Evolutionary conservation across 2,329 filamentous ascomycete genomes (phyloP), one percentile per base, ranked within the genome.

Genomic region (Aspergillus neoniger): DNA sequence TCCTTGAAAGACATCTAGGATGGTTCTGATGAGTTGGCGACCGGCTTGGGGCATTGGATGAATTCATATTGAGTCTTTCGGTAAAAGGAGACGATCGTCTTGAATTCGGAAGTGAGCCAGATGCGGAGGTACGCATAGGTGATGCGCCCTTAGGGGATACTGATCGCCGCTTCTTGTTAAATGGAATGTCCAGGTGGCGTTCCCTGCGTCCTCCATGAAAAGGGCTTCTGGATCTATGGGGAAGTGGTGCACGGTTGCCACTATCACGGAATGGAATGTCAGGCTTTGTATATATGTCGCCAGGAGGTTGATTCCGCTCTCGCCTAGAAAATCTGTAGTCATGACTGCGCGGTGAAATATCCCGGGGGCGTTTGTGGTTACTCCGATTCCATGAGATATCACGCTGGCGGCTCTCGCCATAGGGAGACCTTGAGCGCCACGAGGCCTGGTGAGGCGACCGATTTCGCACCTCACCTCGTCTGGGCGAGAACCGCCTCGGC

Each of bases 1-100:
- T 58, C 48, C 58, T 67, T 10, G 71, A 69, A 21, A 61, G 54
- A 43, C 61, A 68, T 51, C 72, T 65, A 57, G 67, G 51, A 58
- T 64, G 62, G 50, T 51, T 43, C 57, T 72, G 52, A 61, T 71
- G 63, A 17, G 59, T 25, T 12, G 71, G 70, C 15, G 72, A 73
- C 39, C 71, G 69, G 55, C 59, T 70, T 28, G 70, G 76, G 25
- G 70, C 65, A 58, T 73, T 64, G 17, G 73, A 68, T 62, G 77
- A 65, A 41, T 77, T 71, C 17, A 80, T 68, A 51, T 77, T 79
- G 53, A 79, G 70, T 65, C 83, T 80, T 64, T 85, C 86, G 15
- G 81, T 74, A 25, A 79, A 83, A 15, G 87, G 87, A 5, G 87
- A 88, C 8, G 87, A 87, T 52, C 85, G 81, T 59, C 85, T 82